Evolutionary conservation across 108 stramenopile genomes (phyloP).

Genomic region (Skeletonema tropicum): DNA sequence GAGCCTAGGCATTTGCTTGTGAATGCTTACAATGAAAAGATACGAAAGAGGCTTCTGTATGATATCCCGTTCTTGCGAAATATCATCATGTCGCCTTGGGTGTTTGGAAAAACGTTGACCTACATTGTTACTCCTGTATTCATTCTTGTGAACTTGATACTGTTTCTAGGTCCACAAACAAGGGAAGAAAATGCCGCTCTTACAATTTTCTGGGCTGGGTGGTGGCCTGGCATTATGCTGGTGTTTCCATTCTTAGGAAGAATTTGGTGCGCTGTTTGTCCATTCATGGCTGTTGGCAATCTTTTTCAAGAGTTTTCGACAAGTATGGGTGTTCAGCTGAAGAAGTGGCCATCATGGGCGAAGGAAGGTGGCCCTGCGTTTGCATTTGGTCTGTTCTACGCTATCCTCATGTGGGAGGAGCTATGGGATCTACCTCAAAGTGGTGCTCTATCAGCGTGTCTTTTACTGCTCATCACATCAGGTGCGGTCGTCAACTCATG

Average conservation of each 20-base stretch:
- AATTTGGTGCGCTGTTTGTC: conserved; percentile 48
- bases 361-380: conserved; percentile 30
- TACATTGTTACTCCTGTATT: conserved; percentile 33
- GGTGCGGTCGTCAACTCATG: conserved; percentile 40
- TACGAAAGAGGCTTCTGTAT: conserved; percentile 35
- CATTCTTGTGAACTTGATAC: conserved; percentile 10
- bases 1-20: conserved; percentile 37
- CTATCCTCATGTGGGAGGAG: conserved; percentile 50
- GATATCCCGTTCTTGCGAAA: conserved; percentile 32
- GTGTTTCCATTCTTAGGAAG: conserved; percentile 43
- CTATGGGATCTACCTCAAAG: conserved; percentile 42
- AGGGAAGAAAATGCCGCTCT: conserved; percentile 43
- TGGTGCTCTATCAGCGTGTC: conserved; percentile 29
- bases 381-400: conserved; percentile 46
- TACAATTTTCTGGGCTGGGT: conserved; percentile 52
- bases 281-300: conserved; percentile 50
- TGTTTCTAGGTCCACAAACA: conserved; percentile 42
- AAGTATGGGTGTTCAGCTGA: conserved; percentile 34
- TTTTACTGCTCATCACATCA: conserved; percentile 43
- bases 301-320: conserved; percentile 28
- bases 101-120: conserved; percentile 36
- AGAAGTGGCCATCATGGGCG: conserved; percentile 48
- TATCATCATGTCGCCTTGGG: conserved; percentile 39
- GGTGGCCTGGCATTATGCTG: conserved; percentile 53
- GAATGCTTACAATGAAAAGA: conserved; percentile 37